Evolutionary conservation across 768 basidiomycete genomes (phyloP).

Genomic region (Fomitopsis serialis): DNA sequence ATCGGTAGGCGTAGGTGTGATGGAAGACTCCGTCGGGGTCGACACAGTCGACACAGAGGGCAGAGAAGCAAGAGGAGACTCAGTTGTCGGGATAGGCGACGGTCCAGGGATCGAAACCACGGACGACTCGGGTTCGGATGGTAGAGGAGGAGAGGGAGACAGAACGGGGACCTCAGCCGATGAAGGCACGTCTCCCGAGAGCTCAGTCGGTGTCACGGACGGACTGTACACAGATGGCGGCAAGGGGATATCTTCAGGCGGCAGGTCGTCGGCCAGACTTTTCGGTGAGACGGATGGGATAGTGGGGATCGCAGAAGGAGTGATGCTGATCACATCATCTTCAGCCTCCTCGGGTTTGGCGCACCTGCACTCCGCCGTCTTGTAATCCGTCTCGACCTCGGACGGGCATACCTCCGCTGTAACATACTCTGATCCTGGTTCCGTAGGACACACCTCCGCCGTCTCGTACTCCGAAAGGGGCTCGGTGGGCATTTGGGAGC

Average conservation of each 20-base stretch:
- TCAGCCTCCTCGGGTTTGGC: conserved; percentile 12
- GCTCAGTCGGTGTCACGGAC: conserved; percentile 14
- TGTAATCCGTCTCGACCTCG: conserved; percentile 39
- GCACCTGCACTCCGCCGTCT: conserved; percentile 39
- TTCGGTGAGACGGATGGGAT: conserved; percentile 21
- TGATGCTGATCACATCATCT: conserved; percentile 15
- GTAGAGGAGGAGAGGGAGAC: conserved; percentile 26
- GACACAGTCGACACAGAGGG: conserved; percentile 32
- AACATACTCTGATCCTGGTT: conserved; percentile 41
- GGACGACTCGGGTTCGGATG: not conserved
- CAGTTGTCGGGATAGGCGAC: conserved; percentile 24
- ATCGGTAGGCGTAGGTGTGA: conserved; percentile 23
- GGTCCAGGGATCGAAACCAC: conserved; percentile 18
- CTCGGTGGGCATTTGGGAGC: conserved; percentile 28
- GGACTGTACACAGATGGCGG: conserved; percentile 32
- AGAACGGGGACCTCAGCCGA: conserved; percentile 24
- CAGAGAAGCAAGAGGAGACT: conserved; percentile 24
- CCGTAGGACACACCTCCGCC: conserved; percentile 33
- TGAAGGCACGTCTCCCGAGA: conserved; percentile 20
- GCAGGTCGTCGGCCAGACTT: not conserved
- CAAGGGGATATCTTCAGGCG: conserved; percentile 36
- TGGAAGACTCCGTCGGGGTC: conserved; percentile 38
- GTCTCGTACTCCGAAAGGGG: conserved; percentile 38
- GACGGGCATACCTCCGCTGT: conserved; percentile 45
- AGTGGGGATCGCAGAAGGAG: conserved; percentile 25